Conservation (phyloP, 257 asterid genomes). For the Fraxinus quadrangulata region DNA sequence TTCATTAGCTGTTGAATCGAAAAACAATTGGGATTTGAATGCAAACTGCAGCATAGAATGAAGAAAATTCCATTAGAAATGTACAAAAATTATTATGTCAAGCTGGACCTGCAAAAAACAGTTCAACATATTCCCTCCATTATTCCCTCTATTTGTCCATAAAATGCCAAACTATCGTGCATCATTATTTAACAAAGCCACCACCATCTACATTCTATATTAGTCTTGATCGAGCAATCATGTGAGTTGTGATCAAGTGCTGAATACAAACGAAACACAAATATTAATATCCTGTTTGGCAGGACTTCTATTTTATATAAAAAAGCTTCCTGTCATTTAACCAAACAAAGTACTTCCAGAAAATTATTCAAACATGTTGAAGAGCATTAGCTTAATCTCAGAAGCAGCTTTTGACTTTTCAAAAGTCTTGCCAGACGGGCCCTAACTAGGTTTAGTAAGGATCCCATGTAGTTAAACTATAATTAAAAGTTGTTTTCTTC, state of each 20-base stretch:
- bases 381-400: no score
- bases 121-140: constrained; percentile 32
- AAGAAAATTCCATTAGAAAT: background rate
- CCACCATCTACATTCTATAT: constrained; percentile 3
- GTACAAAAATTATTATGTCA: background rate
- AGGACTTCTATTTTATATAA: no score
- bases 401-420: no score
- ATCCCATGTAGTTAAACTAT: constrained; percentile 5
- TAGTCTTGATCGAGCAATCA: constrained; percentile 16
- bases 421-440: no score
- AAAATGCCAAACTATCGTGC: constrained; percentile 13
- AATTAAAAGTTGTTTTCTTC: constrained; percentile 21
- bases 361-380: no score
- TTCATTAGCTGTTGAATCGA: no score
- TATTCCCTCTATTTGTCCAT: constrained; percentile 19
- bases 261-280: background rate
- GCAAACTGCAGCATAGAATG: background rate
- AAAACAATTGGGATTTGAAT: background rate
- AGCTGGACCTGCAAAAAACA: constrained; percentile 23
- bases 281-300: background rate
- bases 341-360: no score
- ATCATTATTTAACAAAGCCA: background rate
- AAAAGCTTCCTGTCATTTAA: no score
- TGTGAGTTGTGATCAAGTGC: constrained; percentile 21
- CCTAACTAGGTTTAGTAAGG: background rate